Conservation (phyloP, 2,329 filamentous ascomycete species). For the Calonectria hawksworthii region DNA sequence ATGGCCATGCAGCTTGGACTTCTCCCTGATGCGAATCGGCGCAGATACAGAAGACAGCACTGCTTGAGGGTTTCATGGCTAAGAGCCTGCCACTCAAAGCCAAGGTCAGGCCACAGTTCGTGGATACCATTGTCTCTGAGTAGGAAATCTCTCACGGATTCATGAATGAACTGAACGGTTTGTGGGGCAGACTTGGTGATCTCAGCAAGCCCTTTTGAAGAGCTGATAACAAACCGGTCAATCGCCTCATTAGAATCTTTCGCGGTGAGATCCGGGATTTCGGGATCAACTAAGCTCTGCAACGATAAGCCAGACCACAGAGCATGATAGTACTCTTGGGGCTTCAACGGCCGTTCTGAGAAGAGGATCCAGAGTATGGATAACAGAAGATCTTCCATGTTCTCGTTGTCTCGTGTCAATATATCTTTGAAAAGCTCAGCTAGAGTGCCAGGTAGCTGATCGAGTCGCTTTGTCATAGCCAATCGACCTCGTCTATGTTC, state of each 20-base stretch:
- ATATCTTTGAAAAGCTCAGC: slow-evolving; percentile 65
- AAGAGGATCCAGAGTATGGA: slow-evolving; percentile 69
- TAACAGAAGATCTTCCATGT: slow-evolving; percentile 57
- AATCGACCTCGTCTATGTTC: slow-evolving; percentile 49
- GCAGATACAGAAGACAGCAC: not conserved
- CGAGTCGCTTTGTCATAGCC: slow-evolving; percentile 46
- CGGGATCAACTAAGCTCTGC: slow-evolving; percentile 40
- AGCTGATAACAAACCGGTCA: not conserved
- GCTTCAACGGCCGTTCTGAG: slow-evolving; percentile 57
- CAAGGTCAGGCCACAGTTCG: not conserved
- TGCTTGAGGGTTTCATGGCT: not conserved
- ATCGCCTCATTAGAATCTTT: not conserved
- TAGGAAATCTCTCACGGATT: not conserved
- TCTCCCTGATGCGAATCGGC: not conserved
- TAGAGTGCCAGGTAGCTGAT: slow-evolving; percentile 55
- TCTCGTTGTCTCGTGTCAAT: slow-evolving; percentile 59
- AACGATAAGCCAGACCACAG: slow-evolving; percentile 15
- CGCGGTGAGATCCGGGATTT: slow-evolving; percentile 16
- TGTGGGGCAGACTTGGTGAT: not conserved
- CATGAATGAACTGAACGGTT: not conserved
- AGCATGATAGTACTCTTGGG: slow-evolving; percentile 58
- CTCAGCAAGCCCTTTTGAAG: slow-evolving; percentile 1
- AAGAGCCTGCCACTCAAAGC: not conserved
- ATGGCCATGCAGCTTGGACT: not conserved
- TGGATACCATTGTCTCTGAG: not conserved